Percentiles rank a stretch among this genome's conserved stretches.
Evolutionary conservation across 495 filamentous ascomycete species (phyloP).

Genomic region (Aspergillus leporis): DNA sequence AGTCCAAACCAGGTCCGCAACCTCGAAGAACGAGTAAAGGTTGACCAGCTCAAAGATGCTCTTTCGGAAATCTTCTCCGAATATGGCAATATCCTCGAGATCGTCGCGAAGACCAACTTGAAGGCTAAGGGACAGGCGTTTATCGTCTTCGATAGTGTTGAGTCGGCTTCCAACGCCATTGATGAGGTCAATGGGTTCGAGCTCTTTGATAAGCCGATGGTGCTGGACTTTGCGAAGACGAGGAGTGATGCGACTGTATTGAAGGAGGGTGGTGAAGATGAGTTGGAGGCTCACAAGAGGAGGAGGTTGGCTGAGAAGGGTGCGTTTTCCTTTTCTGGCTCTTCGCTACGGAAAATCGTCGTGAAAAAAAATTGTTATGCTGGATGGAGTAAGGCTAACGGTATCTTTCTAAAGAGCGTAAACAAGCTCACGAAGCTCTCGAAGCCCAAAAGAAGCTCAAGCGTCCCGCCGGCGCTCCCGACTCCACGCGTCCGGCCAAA

Average conservation of each 20-base stretch:
- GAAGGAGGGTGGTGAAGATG: slow-evolving; percentile 68
- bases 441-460: slow-evolving; percentile 84
- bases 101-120: slow-evolving; percentile 89
- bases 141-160: slow-evolving; percentile 81
- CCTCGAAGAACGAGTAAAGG: slow-evolving; percentile 89
- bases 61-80: slow-evolving; percentile 81
- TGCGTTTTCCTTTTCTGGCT: slow-evolving; percentile 35
- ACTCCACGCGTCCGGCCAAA: slow-evolving; percentile 66
- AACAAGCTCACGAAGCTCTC: slow-evolving; percentile 81
- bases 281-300: slow-evolving; percentile 86
- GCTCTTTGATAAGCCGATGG: slow-evolving; percentile 91
- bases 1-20: slow-evolving; percentile 67
- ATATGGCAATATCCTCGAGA: slow-evolving; percentile 86
- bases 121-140: slow-evolving; percentile 97
- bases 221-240: slow-evolving; percentile 79
- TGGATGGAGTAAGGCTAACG: slow-evolving; percentile 12
- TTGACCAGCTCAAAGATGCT: slow-evolving; percentile 71
- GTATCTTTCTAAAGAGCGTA: slow-evolving; percentile 64
- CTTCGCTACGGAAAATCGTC: too few species aligned
- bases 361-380: not conserved
- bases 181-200: slow-evolving; percentile 93
- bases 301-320: slow-evolving; percentile 88
- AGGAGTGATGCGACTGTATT: slow-evolving; percentile 86
- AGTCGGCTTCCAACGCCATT: slow-evolving; percentile 76
- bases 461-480: slow-evolving; percentile 59